These are phyloP conservation scores for Mycena capillaripes DNA, from an alignment of 768 basidiomycete genomes.

Conservation along the genomic window DNA sequence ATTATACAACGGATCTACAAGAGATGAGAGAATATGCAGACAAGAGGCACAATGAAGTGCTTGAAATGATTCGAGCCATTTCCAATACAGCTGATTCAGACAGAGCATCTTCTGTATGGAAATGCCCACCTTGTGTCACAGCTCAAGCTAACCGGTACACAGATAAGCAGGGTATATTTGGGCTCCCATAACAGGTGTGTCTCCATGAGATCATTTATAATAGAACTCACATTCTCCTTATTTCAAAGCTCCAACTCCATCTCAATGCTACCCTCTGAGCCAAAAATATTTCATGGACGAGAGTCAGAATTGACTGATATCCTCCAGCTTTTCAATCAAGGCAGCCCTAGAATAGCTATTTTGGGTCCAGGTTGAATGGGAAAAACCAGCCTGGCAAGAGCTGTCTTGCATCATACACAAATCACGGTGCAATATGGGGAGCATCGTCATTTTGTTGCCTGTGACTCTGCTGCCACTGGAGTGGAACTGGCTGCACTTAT, in stretches of 20 bases:
- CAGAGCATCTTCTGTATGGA: neutral
- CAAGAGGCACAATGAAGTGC: neutral
- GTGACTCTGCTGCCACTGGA: neutral
- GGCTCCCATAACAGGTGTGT: neutral
- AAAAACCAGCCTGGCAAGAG: neutral
- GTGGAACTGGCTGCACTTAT: neutral
- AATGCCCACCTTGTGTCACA: neutral
- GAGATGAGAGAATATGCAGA: neutral
- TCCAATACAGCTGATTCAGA: neutral
- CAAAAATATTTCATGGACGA: too few relatives aligned
- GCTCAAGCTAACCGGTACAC: neutral
- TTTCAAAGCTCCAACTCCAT: neutral
- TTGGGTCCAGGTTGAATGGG: neutral
- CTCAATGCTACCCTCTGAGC: neutral
- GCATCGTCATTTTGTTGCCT: neutral
- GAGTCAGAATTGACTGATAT: neutral
- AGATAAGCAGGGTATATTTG: too few relatives aligned
- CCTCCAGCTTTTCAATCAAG: neutral
- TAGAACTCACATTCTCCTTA: too few relatives aligned
- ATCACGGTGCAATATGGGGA: neutral
- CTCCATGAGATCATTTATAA: too few relatives aligned
- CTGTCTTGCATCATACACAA: slow-evolving; percentile 6
- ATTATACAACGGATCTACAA: neutral
- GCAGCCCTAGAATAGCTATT: neutral
- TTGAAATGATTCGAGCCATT: neutral